These are phyloP conservation scores for Amaranthus palmeri DNA, from an alignment of 148 eudicot genomes.

Conservation along the genomic window DNA sequence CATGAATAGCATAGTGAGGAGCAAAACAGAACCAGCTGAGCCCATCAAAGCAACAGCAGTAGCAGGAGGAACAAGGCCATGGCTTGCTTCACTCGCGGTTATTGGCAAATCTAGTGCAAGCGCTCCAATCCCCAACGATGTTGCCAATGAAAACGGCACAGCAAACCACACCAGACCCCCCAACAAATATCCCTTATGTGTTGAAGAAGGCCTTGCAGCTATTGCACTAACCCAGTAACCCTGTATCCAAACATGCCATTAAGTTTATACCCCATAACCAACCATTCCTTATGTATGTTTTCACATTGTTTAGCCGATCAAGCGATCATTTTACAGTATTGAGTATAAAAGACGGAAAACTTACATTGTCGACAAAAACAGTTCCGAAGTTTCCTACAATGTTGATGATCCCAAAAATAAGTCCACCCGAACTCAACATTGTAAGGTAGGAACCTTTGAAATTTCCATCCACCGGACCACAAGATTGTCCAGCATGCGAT, in stretches of 20 bases:
- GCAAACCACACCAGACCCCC: slow-evolving; percentile 98
- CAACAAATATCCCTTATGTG: slow-evolving; percentile 91
- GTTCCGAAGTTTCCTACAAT: slow-evolving; percentile 94
- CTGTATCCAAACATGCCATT: slow-evolving; percentile 24
- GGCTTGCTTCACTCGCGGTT: slow-evolving; percentile 76
- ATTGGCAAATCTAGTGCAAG: slow-evolving; percentile 92
- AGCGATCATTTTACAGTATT: too few species aligned
- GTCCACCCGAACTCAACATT: slow-evolving; percentile 89
- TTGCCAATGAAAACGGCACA: slow-evolving; percentile 91
- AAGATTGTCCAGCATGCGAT: slow-evolving; percentile 69
- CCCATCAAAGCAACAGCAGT: slow-evolving; percentile 98
- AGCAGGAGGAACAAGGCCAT: slow-evolving; percentile 93
- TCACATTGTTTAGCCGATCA: too few species aligned
- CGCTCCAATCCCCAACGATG: slow-evolving; percentile 89
- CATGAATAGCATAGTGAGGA: slow-evolving; percentile 97
- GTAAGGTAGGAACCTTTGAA: slow-evolving; percentile 82
- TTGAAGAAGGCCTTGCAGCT: slow-evolving; percentile 95
- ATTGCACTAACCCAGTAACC: slow-evolving; percentile 99
- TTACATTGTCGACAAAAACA: slow-evolving; percentile 91
- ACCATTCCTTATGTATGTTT: too few species aligned
- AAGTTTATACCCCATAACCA: too few species aligned
- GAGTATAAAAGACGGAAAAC: slow-evolving; percentile 10
- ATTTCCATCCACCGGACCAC: slow-evolving; percentile 87
- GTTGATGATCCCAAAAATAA: slow-evolving; percentile 89
- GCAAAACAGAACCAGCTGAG: slow-evolving; percentile 77